Base-by-base conservation (phyloP, 1,284 basidiomycete genomes). In the Sanghuangporus baumii region DNA sequence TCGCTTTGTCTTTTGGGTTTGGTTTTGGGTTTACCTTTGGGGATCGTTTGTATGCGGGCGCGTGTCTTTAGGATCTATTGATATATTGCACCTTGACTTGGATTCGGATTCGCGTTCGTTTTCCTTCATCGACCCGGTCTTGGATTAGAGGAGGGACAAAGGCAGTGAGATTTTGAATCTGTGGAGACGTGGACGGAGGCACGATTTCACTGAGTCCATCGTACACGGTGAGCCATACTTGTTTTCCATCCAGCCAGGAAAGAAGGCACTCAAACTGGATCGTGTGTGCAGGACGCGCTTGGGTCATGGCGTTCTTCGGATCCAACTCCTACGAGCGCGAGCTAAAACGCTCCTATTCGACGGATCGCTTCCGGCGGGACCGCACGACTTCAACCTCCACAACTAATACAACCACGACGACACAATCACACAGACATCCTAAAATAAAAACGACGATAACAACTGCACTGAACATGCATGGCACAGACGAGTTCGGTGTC, bases 301-400 rank as follows among this genome's bases (percentile, higher is more conserved):
- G 26, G 43, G 40, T 18, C 31, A 64, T 64, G 63, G 63, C 63
- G 6, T 64, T 64, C 48, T 64, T 64, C 47, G 51, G 54, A 9
- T 64, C 63, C 26, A 59, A 54, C 20, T 59, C 61, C 14, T 52
- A 41, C 38, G 57, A 60, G 51, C 55, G 55, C 31, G 48, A 51
- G 12, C 36, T 64, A 16, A 61, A 31, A 47, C 63, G 63, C n/a
- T 48, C 63, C 4, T 60, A 50, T 36, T 64, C 63, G 12, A 64
- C 63, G 16, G 63, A 64, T 55, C 61, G 57, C 48, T 18, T 59
- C 23, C 56, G 61, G 6, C 46, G 55, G 8, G 55, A 54, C 7
- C 55, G 43, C 40, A n/a, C 18, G 26, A 43, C 16, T 11, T 12
- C 57, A 16, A 40, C 57, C 34, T 34, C 41, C 37, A 20, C 5